Conservation (phyloP, 495 filamentous ascomycete genomes). For the Xylaria palmicola region DNA sequence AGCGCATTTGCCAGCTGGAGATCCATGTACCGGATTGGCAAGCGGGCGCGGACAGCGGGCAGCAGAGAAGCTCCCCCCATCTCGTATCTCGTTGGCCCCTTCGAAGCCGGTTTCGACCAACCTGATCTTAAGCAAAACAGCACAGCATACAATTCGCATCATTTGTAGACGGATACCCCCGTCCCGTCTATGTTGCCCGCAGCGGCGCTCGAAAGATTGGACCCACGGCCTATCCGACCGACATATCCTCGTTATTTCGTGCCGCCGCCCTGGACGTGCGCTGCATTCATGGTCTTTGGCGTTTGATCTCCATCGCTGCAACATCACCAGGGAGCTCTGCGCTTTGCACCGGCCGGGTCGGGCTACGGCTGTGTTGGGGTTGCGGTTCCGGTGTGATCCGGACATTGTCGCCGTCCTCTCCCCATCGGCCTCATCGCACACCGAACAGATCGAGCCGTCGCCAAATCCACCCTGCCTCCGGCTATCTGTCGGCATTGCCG, state of each 20-base stretch:
- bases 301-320: background rate
- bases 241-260: background rate
- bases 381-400: background rate
- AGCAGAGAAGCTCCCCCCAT: too few species aligned
- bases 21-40: background rate
- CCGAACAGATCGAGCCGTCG: background rate
- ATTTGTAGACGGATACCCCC: background rate
- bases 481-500: background rate
- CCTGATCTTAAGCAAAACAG: conserved; percentile 3
- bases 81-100: conserved; percentile 2
- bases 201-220: background rate
- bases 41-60: background rate
- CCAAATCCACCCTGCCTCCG: background rate
- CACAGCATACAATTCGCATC: background rate
- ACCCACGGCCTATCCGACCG: background rate
- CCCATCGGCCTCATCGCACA: background rate
- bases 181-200: background rate
- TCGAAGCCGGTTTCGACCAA: conserved; percentile 1
- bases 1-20: conserved; percentile 1
- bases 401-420: background rate
- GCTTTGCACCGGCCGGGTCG: conserved; percentile 1
- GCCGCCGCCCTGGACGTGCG: background rate
- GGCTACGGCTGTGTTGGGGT: background rate
- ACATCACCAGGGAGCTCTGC: conserved; percentile 8
- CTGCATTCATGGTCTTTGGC: background rate